These are phyloP conservation scores for Aspergillus tanneri DNA, from an alignment of 2,329 filamentous ascomycete genomes.

Conservation along the genomic window DNA sequence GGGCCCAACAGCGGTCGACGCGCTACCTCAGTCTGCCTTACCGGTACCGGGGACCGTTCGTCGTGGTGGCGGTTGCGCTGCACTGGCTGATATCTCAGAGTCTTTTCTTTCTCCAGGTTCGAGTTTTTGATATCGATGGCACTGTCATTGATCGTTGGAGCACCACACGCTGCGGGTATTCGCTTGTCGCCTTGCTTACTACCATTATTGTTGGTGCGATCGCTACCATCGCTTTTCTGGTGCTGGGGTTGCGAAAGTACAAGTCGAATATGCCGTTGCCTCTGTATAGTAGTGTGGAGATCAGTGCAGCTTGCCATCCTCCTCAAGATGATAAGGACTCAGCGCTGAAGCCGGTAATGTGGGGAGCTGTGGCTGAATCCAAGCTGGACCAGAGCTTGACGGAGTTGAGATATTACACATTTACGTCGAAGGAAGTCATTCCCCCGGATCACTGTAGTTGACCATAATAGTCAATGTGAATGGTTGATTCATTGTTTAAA, in stretches of 20 bases:
- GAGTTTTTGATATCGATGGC: slow-evolving; percentile 16
- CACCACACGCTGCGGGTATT: slow-evolving; percentile 3
- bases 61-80: slow-evolving; percentile 33
- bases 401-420: neutral
- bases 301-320: slow-evolving; percentile 36
- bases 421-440: neutral
- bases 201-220: slow-evolving; percentile 4
- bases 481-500: too few species aligned
- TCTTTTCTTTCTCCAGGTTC: slow-evolving; percentile 43
- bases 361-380: slow-evolving; percentile 25
- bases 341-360: slow-evolving; percentile 25
- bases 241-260: slow-evolving; percentile 18
- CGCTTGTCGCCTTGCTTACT: slow-evolving; percentile 8
- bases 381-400: neutral
- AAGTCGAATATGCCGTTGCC: slow-evolving; percentile 30
- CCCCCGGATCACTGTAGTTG: too few species aligned
- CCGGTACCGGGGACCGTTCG: slow-evolving; percentile 31
- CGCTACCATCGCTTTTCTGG: slow-evolving; percentile 10
- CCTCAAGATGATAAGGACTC: slow-evolving; percentile 15
- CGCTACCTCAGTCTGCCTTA: slow-evolving; percentile 49
- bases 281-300: slow-evolving; percentile 30
- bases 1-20: slow-evolving; percentile 43
- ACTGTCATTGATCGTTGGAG: neutral
- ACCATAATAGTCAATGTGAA: too few species aligned
- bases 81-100: slow-evolving; percentile 52